Percentiles rank a stretch among this genome's conserved stretches.
phyloP scores from a whole-genome alignment of 495 filamentous ascomycete genomes.

The Margaritispora aquatica region DNA sequence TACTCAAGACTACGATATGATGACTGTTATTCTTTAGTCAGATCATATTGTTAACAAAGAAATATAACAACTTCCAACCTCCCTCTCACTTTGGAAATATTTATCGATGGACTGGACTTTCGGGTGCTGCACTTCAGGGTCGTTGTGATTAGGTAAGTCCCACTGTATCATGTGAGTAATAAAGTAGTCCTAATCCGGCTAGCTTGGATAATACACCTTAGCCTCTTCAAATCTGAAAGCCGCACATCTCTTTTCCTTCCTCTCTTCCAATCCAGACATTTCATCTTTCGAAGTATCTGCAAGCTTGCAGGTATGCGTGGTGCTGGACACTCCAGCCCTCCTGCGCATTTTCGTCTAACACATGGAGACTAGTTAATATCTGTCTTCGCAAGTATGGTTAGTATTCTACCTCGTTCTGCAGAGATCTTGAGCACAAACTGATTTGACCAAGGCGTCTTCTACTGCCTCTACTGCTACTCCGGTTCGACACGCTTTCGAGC shows the following conservation, averaged over 20 bases:
- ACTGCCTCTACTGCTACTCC: slow-evolving; percentile 26
- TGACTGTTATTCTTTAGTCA: too few relatives aligned
- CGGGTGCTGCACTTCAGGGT: too few relatives aligned
- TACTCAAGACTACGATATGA: too few relatives aligned
- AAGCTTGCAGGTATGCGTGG: slow-evolving; percentile 4
- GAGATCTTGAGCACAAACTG: not conserved
- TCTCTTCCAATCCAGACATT: slow-evolving; percentile 1
- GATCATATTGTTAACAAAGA: too few relatives aligned
- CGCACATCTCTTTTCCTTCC: slow-evolving; percentile 1
- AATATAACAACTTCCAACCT: too few relatives aligned
- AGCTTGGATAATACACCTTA: not conserved
- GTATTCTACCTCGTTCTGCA: slow-evolving; percentile 1
- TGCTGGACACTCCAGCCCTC: slow-evolving; percentile 22
- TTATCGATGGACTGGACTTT: too few relatives aligned
- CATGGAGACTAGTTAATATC: slow-evolving; percentile 19
- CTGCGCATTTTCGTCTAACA: not conserved
- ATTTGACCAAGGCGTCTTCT: slow-evolving; percentile 20
- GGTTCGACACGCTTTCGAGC: slow-evolving; percentile 51
- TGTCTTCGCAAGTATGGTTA: slow-evolving; percentile 22
- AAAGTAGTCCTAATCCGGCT: not conserved
- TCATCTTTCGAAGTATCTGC: not conserved
- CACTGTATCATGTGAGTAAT: not conserved
- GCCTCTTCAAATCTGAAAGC: not conserved
- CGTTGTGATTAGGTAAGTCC: too few relatives aligned
- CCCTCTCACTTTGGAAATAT: too few relatives aligned